A percentile compares a stretch with the other conserved stretches of the same genome.
phyloP scores from a whole-genome alignment of 1,139 yeast species.

The Hemisphaericaspora xylofermentans region DNA sequence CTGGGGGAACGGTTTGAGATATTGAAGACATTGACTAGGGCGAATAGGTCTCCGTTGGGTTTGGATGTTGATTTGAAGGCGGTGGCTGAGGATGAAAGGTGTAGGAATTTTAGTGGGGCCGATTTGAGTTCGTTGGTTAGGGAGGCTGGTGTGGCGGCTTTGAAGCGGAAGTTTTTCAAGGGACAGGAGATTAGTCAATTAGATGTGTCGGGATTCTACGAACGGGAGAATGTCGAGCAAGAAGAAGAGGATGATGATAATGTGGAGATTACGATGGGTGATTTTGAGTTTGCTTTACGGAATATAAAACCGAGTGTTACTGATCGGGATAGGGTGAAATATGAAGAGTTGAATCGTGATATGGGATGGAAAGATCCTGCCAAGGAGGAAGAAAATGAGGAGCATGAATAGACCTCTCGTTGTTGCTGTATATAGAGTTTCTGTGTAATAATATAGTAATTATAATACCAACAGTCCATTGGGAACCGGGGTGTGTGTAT shows the following conservation, averaged over 20 bases:
- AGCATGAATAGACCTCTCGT: neutral
- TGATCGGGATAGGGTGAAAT: conserved; percentile 77
- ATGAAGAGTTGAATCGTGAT: conserved; percentile 60
- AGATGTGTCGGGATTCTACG: conserved; percentile 44
- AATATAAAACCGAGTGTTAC: conserved; percentile 89
- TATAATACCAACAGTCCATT: too few relatives aligned
- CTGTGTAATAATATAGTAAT: too few relatives aligned
- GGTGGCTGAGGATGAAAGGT: conserved; percentile 73
- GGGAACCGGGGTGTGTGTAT: too few relatives aligned
- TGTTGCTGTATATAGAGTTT: neutral
- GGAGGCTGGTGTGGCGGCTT: conserved; percentile 89
- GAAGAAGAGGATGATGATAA: conserved; percentile 29
- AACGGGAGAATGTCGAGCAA: conserved; percentile 27
- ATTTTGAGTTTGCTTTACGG: conserved; percentile 69
- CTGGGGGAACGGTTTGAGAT: conserved; percentile 78
- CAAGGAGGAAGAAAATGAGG: conserved; percentile 15
- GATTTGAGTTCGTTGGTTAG: conserved; percentile 88
- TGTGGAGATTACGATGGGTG: conserved; percentile 59
- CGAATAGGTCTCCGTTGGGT: conserved; percentile 77
- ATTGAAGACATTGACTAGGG: conserved; percentile 67
- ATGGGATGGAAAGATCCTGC: conserved; percentile 55
- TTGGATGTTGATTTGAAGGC: conserved; percentile 55
- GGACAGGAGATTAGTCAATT: conserved; percentile 50
- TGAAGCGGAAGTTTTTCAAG: conserved; percentile 66
- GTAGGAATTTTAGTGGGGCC: conserved; percentile 93